Evolutionary conservation across 352 stramenopile species (phyloP), one percentile per base, ranked within the genome.

Genomic region (Pythium volutum): DNA sequence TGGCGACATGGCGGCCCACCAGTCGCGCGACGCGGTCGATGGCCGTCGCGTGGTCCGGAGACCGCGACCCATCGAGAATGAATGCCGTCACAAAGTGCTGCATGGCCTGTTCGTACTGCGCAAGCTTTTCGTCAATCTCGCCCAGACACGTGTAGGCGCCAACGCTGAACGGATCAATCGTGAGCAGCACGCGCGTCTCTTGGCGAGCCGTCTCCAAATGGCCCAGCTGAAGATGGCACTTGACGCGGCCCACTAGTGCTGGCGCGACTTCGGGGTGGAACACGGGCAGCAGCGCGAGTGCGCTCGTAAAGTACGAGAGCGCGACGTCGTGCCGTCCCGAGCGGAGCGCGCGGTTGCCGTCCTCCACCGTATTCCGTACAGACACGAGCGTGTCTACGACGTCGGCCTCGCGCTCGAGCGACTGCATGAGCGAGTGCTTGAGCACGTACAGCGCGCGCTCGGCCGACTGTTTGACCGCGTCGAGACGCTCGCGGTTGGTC

Each of bases 21-120:
- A 71, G 39, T 20, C 84, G 81, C 16, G 85, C 85, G 14, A 84
- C 77, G 12, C 85, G 81, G 50, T 93, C 84, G 55, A 93, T 95
- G 15, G 71, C 74, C 47, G 86, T 81, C 2, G 85, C 85, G 23
- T 80, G 70, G 34, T 92, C 78, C 5, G 74, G 63, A 14, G 81
- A 91, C 6, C 83, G 80, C 2, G 85, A 95, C 9, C 83, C 83
- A 42, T 92, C 81, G 16, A 95, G 49, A 49, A 95, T 89, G 57
- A 95, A 95, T 6, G 81, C 76, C 2, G 84, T 87, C 42, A 95
- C 81, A 36, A 82, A 91, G 47, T 93, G 74, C 66, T 95, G 85
- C 82, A 95, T 89, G 8, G 85, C 80, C n/a, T 70, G 59, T 58
- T 90, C 69, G 2, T 75, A 67, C 11, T 76, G 64, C 0, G 63